Conservation (phyloP, 345 rosid species). For the Eucalyptus fibrosa region DNA sequence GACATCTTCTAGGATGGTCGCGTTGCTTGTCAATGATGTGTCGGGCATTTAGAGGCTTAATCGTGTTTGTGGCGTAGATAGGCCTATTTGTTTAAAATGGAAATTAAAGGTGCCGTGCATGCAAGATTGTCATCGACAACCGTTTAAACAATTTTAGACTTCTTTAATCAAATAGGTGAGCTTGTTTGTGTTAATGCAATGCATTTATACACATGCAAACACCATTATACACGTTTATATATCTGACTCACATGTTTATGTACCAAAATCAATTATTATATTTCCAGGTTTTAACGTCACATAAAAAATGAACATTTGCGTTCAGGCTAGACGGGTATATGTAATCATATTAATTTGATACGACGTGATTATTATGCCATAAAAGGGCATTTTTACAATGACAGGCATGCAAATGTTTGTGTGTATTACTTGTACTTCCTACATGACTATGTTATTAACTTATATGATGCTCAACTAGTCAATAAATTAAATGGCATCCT, state of each 20-base stretch:
- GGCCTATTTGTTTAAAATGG: not conserved
- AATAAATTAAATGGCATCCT: too few relatives aligned
- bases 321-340: not conserved
- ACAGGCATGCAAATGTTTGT: too few relatives aligned
- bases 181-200: not conserved
- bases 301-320: not conserved
- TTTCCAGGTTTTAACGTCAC: not conserved
- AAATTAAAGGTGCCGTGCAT: not conserved
- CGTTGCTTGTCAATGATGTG: not conserved
- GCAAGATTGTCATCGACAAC: not conserved
- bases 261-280: not conserved
- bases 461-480: too few relatives aligned
- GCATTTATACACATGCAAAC: not conserved
- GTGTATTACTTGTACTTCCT: too few relatives aligned
- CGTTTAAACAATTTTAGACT: not conserved
- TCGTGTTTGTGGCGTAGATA: not conserved
- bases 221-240: not conserved
- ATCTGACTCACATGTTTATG: not conserved
- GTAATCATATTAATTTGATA: not conserved
- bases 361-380: not conserved
- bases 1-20: not conserved
- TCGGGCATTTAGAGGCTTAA: not conserved
- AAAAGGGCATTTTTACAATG: not conserved
- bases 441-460: too few relatives aligned
- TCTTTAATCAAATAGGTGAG: not conserved